phyloP scores from a whole-genome alignment of 1,284 basidiomycete genomes.

The Trametes sp. region DNA sequence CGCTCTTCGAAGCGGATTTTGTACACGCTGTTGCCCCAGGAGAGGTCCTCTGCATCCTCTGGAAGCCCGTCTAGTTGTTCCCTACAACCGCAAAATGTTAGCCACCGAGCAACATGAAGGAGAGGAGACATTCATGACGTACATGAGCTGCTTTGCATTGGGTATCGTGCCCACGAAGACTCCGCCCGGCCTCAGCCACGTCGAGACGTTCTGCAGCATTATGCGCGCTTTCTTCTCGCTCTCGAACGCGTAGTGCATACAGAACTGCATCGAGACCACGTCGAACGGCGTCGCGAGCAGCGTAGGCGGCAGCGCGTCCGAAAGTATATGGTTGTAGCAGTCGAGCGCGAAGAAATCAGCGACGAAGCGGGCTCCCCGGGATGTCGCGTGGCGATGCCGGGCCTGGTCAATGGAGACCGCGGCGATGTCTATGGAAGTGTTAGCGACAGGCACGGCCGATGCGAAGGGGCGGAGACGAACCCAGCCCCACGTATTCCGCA shows the following conservation, averaged over 20 bases:
- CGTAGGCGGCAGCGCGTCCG: conserved; percentile 70
- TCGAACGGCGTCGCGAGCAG: conserved; percentile 78
- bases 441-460: conserved; percentile 15
- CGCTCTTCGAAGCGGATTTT: conserved; percentile 85
- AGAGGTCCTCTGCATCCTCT: conserved; percentile 62
- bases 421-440: conserved; percentile 80
- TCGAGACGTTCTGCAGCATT: conserved; percentile 93
- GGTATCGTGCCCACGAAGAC: conserved; percentile 96
- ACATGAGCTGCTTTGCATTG: conserved; percentile 83
- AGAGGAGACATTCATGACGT: conserved; percentile 47
- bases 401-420: conserved; percentile 93
- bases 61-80: conserved; percentile 75
- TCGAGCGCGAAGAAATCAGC: conserved; percentile 90
- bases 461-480: conserved; percentile 53
- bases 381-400: conserved; percentile 60
- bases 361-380: conserved; percentile 65
- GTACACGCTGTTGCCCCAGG: conserved; percentile 93
- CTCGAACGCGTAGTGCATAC: conserved; percentile 99
- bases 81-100: conserved; percentile 46
- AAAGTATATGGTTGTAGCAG: conserved; percentile 83
- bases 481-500: conserved; percentile 82
- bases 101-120: conserved; percentile 4
- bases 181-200: conserved; percentile 85
- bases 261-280: conserved; percentile 98
- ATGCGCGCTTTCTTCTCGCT: conserved; percentile 83